phyloP scores from a whole-genome alignment of 2,329 filamentous ascomycete species.

The Fusarium continuum region DNA sequence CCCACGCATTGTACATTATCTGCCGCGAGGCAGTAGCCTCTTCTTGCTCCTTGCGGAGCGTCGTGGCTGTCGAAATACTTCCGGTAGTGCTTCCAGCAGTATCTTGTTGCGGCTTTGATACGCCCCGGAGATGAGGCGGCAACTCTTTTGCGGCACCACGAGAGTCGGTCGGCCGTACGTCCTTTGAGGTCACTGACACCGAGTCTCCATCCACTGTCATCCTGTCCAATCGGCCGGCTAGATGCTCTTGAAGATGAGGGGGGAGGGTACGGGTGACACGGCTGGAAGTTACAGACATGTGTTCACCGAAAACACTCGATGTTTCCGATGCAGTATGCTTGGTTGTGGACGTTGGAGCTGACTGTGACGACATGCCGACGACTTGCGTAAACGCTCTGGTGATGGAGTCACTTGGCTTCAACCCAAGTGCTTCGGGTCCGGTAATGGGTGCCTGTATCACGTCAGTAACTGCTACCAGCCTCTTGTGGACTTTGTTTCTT shows the following conservation, averaged over 20 bases:
- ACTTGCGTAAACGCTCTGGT: neutral
- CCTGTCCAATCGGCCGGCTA: neutral
- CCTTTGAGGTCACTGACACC: neutral
- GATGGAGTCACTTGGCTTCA: slow-evolving; percentile 15
- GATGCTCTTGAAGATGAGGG: slow-evolving; percentile 8
- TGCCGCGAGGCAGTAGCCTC: neutral
- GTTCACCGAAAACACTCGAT: slow-evolving; percentile 17
- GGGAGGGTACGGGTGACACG: neutral
- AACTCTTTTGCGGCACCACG: neutral
- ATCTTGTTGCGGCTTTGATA: neutral
- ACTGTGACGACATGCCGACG: neutral
- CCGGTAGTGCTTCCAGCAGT: neutral
- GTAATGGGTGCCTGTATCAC: slow-evolving; percentile 43
- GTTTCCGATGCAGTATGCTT: slow-evolving; percentile 1
- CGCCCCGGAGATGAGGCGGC: slow-evolving; percentile 12
- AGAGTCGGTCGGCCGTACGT: neutral
- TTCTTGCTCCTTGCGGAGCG: slow-evolving; percentile 31
- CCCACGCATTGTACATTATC: slow-evolving; percentile 47
- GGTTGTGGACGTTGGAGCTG: neutral
- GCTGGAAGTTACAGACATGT: slow-evolving; percentile 11
- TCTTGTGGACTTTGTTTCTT: neutral
- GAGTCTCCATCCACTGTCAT: neutral
- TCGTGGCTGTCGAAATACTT: slow-evolving; percentile 47
- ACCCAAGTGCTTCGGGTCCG: slow-evolving; percentile 33
- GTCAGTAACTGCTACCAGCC: slow-evolving; percentile 2